phyloP scores from a whole-genome alignment of 2,329 filamentous ascomycete species.

The Colletotrichum truncatum region DNA sequence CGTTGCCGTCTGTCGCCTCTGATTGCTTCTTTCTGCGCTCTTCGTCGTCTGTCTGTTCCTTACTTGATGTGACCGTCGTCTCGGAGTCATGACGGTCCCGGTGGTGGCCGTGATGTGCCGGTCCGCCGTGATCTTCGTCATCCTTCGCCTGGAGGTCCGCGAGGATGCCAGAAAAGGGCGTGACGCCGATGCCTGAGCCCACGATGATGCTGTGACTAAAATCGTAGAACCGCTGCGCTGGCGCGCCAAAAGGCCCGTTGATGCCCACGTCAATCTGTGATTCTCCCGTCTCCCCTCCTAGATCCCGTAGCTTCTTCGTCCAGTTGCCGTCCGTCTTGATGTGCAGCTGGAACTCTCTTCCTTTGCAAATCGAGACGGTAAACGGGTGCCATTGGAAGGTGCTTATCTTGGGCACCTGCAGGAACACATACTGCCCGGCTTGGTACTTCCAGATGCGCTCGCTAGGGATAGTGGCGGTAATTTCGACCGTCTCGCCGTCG shows the following conservation, averaged over 20 bases:
- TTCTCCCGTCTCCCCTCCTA: slow-evolving; percentile 46
- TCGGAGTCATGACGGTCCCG: slow-evolving; percentile 31
- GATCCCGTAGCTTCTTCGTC: slow-evolving; percentile 55
- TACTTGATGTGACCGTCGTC: slow-evolving; percentile 17
- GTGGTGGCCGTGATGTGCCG: slow-evolving; percentile 23
- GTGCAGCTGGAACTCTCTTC: slow-evolving; percentile 61
- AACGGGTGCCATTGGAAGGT: slow-evolving; percentile 69
- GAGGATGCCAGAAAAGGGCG: slow-evolving; percentile 65
- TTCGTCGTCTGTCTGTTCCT: too few relatives aligned
- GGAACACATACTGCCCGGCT: slow-evolving; percentile 66
- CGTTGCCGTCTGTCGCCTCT: slow-evolving; percentile 13
- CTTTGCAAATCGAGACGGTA: slow-evolving; percentile 64
- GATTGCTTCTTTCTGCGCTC: neutral
- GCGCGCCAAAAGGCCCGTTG: slow-evolving; percentile 66
- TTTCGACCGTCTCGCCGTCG: slow-evolving; percentile 61
- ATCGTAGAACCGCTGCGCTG: slow-evolving; percentile 66
- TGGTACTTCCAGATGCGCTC: slow-evolving; percentile 61
- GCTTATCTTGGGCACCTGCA: slow-evolving; percentile 62
- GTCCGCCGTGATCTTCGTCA: slow-evolving; percentile 44
- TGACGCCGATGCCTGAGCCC: slow-evolving; percentile 66
- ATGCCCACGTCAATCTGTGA: slow-evolving; percentile 58
- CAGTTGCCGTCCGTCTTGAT: slow-evolving; percentile 69
- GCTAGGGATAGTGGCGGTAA: slow-evolving; percentile 57
- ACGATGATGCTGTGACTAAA: slow-evolving; percentile 65
- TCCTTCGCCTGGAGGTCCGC: slow-evolving; percentile 61